phyloP scores from a whole-genome alignment of 345 rosid species.

The Rhodamnia rubescens region DNA sequence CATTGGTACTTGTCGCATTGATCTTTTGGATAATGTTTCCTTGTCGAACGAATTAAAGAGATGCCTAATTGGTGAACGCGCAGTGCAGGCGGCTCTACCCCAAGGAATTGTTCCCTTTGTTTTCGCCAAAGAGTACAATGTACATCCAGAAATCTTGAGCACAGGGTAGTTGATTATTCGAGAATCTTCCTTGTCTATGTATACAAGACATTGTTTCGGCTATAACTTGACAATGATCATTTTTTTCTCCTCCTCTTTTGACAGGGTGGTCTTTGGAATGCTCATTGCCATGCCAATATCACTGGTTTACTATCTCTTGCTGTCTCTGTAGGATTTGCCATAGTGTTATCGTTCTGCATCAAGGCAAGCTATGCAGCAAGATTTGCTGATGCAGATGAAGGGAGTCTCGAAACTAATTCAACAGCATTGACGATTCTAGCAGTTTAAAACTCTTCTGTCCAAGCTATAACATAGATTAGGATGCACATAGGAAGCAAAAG shows the following conservation, averaged over 20 bases:
- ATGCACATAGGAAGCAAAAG: neutral
- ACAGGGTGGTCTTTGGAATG: slow-evolving; percentile 82
- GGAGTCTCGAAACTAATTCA: neutral
- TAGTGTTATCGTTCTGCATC: neutral
- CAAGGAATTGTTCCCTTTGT: slow-evolving; percentile 90
- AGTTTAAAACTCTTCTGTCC: neutral
- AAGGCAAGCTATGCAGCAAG: neutral
- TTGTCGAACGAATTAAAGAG: neutral
- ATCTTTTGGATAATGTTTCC: neutral
- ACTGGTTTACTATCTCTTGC: slow-evolving; percentile 58
- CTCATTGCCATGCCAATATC: slow-evolving; percentile 66
- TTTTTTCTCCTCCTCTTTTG: neutral
- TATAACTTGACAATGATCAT: neutral
- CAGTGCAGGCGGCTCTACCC: slow-evolving; percentile 77
- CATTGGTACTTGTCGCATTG: neutral
- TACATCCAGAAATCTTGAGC: slow-evolving; percentile 69
- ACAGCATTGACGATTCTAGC: neutral
- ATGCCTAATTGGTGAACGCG: neutral
- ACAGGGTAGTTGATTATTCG: slow-evolving; percentile 37
- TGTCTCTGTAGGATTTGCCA: slow-evolving; percentile 33
- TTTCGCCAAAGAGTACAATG: slow-evolving; percentile 77
- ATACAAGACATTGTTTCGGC: neutral
- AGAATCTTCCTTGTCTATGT: neutral
- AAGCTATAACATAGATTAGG: neutral
- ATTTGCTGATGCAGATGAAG: neutral